Conservation (phyloP, 2,329 filamentous ascomycete species). For the Cordyceps cateniannulata region DNA sequence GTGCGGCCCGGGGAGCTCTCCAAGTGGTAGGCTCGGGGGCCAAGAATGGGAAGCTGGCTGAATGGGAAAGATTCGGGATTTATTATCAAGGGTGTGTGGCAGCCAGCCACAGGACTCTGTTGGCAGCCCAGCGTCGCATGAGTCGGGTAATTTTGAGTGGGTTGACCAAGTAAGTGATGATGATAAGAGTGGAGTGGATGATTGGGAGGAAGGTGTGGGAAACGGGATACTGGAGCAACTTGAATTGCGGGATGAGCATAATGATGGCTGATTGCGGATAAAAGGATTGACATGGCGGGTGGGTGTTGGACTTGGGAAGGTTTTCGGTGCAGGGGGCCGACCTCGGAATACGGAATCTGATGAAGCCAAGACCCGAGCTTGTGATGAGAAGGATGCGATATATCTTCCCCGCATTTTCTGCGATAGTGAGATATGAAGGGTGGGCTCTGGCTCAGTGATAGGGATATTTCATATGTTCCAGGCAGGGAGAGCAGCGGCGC, state of each 20-base stretch:
- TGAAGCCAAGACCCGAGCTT: not conserved
- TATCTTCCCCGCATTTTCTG: conserved; percentile 5
- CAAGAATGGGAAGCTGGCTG: not conserved
- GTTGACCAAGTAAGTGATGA: not conserved
- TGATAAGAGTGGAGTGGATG: not conserved
- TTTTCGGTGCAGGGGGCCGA: not conserved
- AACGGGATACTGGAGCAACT: not conserved
- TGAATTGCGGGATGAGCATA: not conserved
- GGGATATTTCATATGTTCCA: not conserved
- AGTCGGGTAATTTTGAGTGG: not conserved
- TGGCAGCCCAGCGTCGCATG: not conserved
- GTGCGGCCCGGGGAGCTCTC: not conserved
- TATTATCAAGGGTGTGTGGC: not conserved
- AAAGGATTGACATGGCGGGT: not conserved
- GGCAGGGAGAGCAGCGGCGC: not conserved
- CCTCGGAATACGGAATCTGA: conserved; percentile 1
- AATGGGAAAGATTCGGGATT: not conserved
- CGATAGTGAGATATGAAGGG: not conserved
- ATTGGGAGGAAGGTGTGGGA: not conserved
- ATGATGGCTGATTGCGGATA: not conserved
- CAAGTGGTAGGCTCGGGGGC: not conserved
- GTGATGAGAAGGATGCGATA: conserved; percentile 2
- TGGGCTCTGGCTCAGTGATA: not conserved
- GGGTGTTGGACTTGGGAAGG: not conserved
- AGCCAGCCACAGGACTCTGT: not conserved